Conservation (phyloP, 441 rosid species). For the Populus tomentosa region DNA sequence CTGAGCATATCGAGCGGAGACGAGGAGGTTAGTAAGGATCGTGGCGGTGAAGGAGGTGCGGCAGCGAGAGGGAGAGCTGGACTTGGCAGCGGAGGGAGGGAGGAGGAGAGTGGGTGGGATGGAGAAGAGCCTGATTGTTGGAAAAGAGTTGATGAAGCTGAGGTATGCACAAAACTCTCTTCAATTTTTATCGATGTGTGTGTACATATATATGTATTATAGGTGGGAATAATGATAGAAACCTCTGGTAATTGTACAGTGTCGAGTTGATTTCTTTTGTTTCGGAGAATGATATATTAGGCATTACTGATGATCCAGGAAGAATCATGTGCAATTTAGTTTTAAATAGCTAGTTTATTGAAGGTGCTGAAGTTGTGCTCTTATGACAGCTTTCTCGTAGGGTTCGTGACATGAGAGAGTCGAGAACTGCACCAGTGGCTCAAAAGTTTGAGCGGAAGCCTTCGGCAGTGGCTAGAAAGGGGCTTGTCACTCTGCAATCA, state of each 20-base stretch:
- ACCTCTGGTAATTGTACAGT: not conserved
- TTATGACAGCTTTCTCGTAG: constrained; percentile 77
- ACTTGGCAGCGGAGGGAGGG: constrained; percentile 35
- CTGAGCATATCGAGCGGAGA: constrained; percentile 98
- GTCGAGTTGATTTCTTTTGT: not conserved
- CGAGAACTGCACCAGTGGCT: constrained; percentile 76
- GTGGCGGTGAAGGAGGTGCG: constrained; percentile 29
- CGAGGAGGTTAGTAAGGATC: constrained; percentile 58
- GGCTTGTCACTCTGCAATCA: constrained; percentile 61
- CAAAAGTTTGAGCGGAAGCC: constrained; percentile 65
- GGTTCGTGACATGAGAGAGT: constrained; percentile 94
- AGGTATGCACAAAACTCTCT: constrained; percentile 35
- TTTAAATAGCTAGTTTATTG: not conserved
- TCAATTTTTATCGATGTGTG: not conserved
- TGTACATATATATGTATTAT: not conserved
- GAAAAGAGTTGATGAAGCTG: constrained; percentile 90
- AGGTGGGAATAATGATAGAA: not conserved
- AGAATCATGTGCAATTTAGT: not conserved
- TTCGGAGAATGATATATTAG: not conserved
- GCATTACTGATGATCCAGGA: not conserved
- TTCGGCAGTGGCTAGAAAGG: constrained; percentile 43
- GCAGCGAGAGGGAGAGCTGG: constrained; percentile 36
- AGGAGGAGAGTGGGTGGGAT: constrained; percentile 73
- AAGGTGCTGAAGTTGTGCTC: constrained; percentile 7
- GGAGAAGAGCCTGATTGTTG: constrained; percentile 92